Percentiles rank a stretch among this genome's conserved stretches.
Evolutionary conservation across 495 filamentous ascomycete species (phyloP).

Genomic region (Neurospora sp.): DNA sequence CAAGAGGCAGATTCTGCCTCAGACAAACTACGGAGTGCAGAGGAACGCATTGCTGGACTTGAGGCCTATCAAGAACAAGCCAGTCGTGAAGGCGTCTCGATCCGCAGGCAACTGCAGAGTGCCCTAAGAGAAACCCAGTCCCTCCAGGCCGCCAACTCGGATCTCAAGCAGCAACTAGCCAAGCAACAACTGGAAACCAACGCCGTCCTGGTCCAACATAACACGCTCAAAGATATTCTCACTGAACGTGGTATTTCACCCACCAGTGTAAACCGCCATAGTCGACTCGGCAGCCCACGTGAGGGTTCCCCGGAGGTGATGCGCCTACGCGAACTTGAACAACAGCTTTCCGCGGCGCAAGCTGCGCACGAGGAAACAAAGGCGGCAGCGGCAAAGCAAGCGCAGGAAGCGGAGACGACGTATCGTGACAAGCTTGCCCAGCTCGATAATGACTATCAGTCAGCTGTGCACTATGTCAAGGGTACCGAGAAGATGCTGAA

Average conservation of each 20-base stretch:
- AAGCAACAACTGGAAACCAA: conserved; percentile 81
- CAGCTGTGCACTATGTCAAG: conserved; percentile 98
- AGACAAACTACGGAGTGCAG: conserved; percentile 82
- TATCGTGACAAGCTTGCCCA: conserved; percentile 88
- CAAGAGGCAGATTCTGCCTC: conserved; percentile 79
- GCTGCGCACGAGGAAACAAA: conserved; percentile 80
- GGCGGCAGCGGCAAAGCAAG: conserved; percentile 59
- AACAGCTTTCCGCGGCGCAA: conserved; percentile 68
- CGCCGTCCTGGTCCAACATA: conserved; percentile 81
- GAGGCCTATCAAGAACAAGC: conserved; percentile 97
- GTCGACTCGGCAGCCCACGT: conserved; percentile 43
- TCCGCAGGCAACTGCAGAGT: conserved; percentile 79
- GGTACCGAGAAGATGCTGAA: conserved; percentile 98
- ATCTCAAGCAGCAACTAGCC: conserved; percentile 68
- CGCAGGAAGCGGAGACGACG: conserved; percentile 71
- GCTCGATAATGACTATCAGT: conserved; percentile 93
- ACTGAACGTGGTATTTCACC: conserved; percentile 74
- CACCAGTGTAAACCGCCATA: conserved; percentile 38
- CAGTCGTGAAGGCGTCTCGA: conserved; percentile 78
- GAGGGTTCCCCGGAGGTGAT: conserved; percentile 65
- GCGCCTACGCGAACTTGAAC: conserved; percentile 81
- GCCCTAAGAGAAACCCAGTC: conserved; percentile 70
- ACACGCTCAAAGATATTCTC: conserved; percentile 84
- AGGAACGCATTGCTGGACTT: conserved; percentile 90
- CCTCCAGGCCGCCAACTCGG: conserved; percentile 63